Percentiles rank a stretch among this genome's conserved stretches.
Evolutionary conservation across 805 yeast species (phyloP).

Genomic region (Sugiyamaella marilandica): DNA sequence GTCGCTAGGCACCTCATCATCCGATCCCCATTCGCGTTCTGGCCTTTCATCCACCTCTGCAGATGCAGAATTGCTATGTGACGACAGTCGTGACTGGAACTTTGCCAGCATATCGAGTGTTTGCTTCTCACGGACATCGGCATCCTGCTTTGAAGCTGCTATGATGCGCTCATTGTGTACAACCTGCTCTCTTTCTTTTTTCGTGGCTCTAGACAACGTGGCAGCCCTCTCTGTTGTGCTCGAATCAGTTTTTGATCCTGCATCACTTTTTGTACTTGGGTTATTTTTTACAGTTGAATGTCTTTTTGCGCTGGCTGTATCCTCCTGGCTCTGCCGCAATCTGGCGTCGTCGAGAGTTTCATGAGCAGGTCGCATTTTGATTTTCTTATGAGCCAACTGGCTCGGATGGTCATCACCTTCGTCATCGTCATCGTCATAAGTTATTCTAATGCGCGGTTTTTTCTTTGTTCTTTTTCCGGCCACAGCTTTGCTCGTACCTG

Average conservation of each 20-base stretch:
- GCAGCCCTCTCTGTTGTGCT: no score
- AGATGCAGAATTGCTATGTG: not conserved
- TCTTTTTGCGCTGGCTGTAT: constrained; percentile 4
- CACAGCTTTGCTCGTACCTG: constrained; percentile 5
- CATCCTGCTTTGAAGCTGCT: no score
- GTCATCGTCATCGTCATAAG: constrained; percentile 36
- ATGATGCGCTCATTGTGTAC: no score
- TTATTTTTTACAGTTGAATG: constrained; percentile 23
- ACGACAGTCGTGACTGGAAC: not conserved
- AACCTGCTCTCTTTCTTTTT: not conserved
- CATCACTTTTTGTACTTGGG: constrained; percentile 43
- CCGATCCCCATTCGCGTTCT: not conserved
- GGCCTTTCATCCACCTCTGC: not conserved
- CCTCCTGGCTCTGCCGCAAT: constrained; percentile 1
- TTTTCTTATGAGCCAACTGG: not conserved
- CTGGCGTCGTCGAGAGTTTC: constrained; percentile 8
- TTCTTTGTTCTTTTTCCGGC: constrained; percentile 6
- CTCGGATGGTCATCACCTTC: constrained; percentile 31
- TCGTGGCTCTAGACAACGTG: not conserved
- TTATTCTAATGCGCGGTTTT: constrained; percentile 34
- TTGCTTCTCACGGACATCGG: not conserved
- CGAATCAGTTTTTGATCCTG: not conserved
- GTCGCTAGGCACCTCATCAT: not conserved
- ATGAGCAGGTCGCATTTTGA: constrained; percentile 27
- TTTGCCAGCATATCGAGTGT: not conserved